phyloP scores from a whole-genome alignment of 352 stramenopile species.

The Pythium pyrilobum region DNA sequence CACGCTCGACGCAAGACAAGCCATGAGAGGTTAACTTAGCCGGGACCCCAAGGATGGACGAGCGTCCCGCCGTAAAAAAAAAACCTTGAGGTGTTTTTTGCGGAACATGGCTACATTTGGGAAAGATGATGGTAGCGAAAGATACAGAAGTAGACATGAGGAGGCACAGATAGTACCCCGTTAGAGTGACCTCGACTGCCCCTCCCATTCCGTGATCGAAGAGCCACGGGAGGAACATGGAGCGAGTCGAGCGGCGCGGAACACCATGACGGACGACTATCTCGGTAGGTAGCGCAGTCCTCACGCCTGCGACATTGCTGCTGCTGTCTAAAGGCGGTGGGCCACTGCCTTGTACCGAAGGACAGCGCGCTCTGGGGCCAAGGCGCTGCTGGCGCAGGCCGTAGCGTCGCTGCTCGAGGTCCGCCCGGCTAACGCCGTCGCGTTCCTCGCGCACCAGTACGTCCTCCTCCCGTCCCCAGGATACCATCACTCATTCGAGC shows the following conservation, averaged over 20 bases:
- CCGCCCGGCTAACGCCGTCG: slow-evolving; percentile 3
- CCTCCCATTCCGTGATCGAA: background rate
- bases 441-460: slow-evolving; percentile 17
- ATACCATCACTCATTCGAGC: background rate
- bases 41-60: background rate
- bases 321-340: background rate
- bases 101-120: slow-evolving; percentile 2
- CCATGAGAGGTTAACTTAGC: background rate
- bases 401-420: slow-evolving; percentile 10
- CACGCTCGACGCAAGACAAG: too few species aligned
- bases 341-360: background rate
- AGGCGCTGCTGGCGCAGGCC: slow-evolving; percentile 7
- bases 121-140: background rate
- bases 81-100: background rate
- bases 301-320: background rate
- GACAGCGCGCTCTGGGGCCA: slow-evolving; percentile 11
- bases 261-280: slow-evolving; percentile 13
- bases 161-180: background rate
- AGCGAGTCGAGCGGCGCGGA: background rate
- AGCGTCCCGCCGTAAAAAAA: background rate
- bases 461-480: background rate
- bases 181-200: background rate
- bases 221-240: background rate
- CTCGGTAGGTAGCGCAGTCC: slow-evolving; percentile 1
- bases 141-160: background rate